Evolutionary conservation across 2,329 filamentous ascomycete species (phyloP), one percentile per base, ranked within the genome.

Genomic region (Ophiocordyceps camponoti-floridani): DNA sequence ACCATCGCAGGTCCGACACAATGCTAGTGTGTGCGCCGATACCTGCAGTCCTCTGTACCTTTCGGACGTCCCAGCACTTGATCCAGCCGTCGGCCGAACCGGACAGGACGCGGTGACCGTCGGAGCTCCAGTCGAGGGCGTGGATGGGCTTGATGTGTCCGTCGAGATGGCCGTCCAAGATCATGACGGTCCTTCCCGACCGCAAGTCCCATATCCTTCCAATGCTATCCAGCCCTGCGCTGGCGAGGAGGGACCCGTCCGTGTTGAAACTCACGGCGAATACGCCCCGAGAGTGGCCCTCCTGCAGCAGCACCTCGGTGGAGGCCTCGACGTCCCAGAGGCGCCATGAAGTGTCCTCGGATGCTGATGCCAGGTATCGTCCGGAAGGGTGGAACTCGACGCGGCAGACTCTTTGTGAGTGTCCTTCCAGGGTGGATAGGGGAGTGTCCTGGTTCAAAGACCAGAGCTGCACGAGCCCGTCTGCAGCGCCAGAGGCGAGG

Each of bases 21-120:
- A 91, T 83, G 50, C 86, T 89, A 43, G 77, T 82, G 60, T 98
- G 91, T 7, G 91, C 89, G 43, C 89, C 91, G 42, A 98, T 82
- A 16, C 83, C 84, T 12, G 85, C 89, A 0, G 77, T 81, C 50
- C 80, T 79, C 53, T 83, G 76, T 43, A 96, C 88, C 54, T 91
- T 89, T 41, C 91, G 79, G 44, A 98, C 72, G 58, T 98, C 91
- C 91, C 91, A 98, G 63, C 89, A 95, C 62, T 95, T 96, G 56
- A 94, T 79, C 75, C 91, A 96, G 16, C 89, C 89, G 57, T 98
- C 91, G 2, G 81, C 86, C 13, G 87, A 93, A 1, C 87, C 88
- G 0, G 87, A 87, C n/a, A 96, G 68, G 9, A 96, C 77, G n/a
- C 91, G 78, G 59, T 94, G 81, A 6, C 89, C 87, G 57, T 98